Percentiles rank a stretch among this genome's conserved stretches.
Evolutionary conservation across 352 stramenopile genomes (phyloP).

Genomic region (Blastocystis sp.): DNA sequence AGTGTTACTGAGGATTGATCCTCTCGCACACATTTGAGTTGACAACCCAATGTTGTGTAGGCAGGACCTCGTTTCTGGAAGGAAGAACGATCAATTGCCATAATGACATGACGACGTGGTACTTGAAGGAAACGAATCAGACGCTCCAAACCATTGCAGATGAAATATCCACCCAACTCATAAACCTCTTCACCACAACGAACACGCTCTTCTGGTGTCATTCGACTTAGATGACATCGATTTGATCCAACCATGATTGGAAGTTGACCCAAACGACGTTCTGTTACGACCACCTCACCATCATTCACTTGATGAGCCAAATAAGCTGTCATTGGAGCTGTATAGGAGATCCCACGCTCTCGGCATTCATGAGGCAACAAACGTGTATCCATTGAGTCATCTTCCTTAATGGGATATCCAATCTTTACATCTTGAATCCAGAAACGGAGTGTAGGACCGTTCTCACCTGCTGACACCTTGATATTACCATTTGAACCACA

Average conservation of each 20-base stretch:
- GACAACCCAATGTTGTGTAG: conserved; percentile 75
- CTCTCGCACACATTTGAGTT: conserved; percentile 71
- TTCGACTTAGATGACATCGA: conserved; percentile 83
- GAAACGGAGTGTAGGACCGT: conserved; percentile 57
- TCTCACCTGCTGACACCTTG: conserved; percentile 68
- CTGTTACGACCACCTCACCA: conserved; percentile 66
- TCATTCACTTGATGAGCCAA: conserved; percentile 71
- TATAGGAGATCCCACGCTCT: conserved; percentile 79
- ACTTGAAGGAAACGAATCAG: conserved; percentile 93
- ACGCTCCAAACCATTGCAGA: conserved; percentile 96
- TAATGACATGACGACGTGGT: conserved; percentile 74
- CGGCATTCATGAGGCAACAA: conserved; percentile 86
- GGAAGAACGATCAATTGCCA: conserved; percentile 85
- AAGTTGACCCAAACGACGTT: conserved; percentile 79
- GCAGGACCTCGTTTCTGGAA: conserved; percentile 87
- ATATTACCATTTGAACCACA: conserved; percentile 52
- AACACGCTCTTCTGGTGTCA: conserved; percentile 79
- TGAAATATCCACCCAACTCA: conserved; percentile 97
- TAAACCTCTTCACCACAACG: conserved; percentile 80
- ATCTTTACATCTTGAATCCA: conserved; percentile 90
- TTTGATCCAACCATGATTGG: conserved; percentile 94
- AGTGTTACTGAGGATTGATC: conserved; percentile 91
- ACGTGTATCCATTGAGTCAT: conserved; percentile 68
- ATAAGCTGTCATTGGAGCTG: conserved; percentile 83
- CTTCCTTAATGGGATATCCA: conserved; percentile 63